Percentiles rank a stretch among this genome's conserved stretches.
phyloP scores from a whole-genome alignment of 768 basidiomycete genomes.

The Hortiboletus campestris region DNA sequence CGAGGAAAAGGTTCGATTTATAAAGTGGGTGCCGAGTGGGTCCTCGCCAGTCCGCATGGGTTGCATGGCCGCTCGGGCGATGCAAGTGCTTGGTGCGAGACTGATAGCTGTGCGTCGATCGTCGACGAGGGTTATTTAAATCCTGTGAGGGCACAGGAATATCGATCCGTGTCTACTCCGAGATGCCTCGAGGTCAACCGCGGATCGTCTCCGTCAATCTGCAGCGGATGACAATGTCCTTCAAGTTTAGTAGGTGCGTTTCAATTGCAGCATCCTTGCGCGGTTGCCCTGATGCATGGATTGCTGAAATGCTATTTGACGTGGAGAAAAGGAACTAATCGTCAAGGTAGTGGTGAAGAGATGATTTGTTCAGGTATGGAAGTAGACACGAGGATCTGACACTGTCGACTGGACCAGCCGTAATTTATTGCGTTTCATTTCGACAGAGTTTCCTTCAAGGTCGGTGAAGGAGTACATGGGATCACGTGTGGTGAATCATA shows the following conservation, averaged over 20 bases:
- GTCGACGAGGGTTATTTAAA: background rate
- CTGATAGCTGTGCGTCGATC: background rate
- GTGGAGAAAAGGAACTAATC: too few species aligned
- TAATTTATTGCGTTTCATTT: slow-evolving; percentile 12
- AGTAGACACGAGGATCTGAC: background rate
- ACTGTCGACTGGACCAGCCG: background rate
- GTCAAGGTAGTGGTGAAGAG: too few species aligned
- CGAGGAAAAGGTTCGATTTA: background rate
- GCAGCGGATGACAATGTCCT: background rate
- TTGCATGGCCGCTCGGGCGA: background rate
- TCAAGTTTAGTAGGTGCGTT: background rate
- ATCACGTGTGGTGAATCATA: too few species aligned
- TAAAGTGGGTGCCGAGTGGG: background rate
- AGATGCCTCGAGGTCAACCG: background rate
- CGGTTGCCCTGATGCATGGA: background rate
- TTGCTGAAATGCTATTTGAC: too few species aligned
- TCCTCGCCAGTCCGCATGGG: background rate
- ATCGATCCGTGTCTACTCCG: background rate
- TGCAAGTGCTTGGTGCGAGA: background rate
- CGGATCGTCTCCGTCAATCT: slow-evolving; percentile 1
- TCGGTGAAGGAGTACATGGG: too few species aligned
- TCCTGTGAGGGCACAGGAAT: background rate
- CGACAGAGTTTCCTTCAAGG: background rate
- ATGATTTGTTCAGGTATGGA: too few species aligned
- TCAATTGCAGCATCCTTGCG: background rate